Base-by-base conservation (phyloP, 176 grass and related monocot species). In the Typha latifolia region DNA sequence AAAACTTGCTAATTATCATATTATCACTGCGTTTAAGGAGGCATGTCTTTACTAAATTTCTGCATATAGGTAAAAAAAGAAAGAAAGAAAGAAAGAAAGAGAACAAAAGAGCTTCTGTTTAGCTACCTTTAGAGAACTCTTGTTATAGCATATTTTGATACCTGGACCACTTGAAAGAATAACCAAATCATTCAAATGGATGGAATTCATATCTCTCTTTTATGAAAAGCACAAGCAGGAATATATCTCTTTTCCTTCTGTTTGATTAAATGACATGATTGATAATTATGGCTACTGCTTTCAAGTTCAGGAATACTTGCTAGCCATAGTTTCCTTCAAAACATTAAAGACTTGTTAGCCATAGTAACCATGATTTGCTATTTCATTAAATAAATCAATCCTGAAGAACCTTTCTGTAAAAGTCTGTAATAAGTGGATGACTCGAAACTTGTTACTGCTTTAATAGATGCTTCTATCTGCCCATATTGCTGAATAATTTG, bases 71-170 rank as follows among this genome's bases (percentile, higher is more conserved):
- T 55, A 29, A 29, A 29, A 29, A 29, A 29, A 29, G 3, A 29
- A 29, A 29, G 27, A 29, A 29, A 29, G 27, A 29, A 29, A 29
- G 27, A 29, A 29, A 4, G 14, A 13, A 56, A 18, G 12, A 18
- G 21, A 57, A n/a, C 16, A 16, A 8, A 31, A 16, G 13, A 69
- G 34, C 34, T 66, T 47, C 32, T 16, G 18, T 47, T 66, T 0
- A 51, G 49, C 5, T 55, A 47, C 15, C 29, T 77, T 61, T 48
- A 73, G 48, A 52, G 19, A 69, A 71, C 69, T 65, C 18, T 37
- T 27, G 27, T 64, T 26, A 71, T 85, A 50, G 69, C 49, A 79
- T 78, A 80, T 86, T 80, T 86, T 57, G 68, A 77, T 77, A 95
- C 62, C 61, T 48, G 63, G 77, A 21, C 69, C 73, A 72, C 62